A percentile compares a stretch with the other conserved stretches of the same genome.
Conservation (phyloP, 306 rosid genomes). For the Lithocarpus polystachyus region DNA sequence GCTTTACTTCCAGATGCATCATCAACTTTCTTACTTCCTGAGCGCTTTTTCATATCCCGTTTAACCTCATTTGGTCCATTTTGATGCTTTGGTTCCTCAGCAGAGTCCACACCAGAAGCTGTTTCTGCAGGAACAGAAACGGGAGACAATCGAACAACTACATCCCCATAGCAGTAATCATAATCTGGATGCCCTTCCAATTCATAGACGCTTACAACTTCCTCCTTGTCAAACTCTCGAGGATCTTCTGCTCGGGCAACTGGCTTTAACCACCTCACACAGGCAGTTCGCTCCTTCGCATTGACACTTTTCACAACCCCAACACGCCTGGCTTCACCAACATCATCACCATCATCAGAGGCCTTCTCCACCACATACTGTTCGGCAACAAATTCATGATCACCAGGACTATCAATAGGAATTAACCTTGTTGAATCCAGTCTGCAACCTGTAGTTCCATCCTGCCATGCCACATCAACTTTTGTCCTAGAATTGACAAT, state of each 20-base stretch:
- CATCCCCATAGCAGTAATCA: slow-evolving; percentile 96
- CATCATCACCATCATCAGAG: slow-evolving; percentile 65
- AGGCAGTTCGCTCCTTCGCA: slow-evolving; percentile 93
- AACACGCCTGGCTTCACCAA: slow-evolving; percentile 69
- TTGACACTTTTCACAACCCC: slow-evolving; percentile 92
- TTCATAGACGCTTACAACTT: slow-evolving; percentile 92
- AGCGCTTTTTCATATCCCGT: slow-evolving; percentile 24
- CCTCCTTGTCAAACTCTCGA: slow-evolving; percentile 86
- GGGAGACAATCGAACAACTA: slow-evolving; percentile 86
- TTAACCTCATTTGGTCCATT: slow-evolving; percentile 38
- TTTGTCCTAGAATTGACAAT: slow-evolving; percentile 75
- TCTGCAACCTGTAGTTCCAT: slow-evolving; percentile 58
- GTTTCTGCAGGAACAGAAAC: slow-evolving; percentile 52
- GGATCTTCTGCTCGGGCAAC: slow-evolving; percentile 80
- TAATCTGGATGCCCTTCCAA: slow-evolving; percentile 96
- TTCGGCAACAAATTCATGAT: slow-evolving; percentile 96
- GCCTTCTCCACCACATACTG: slow-evolving; percentile 97
- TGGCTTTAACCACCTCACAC: slow-evolving; percentile 86
- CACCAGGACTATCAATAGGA: slow-evolving; percentile 92
- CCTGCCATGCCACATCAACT: slow-evolving; percentile 97
- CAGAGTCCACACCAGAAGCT: slow-evolving; percentile 35
- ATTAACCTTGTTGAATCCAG: slow-evolving; percentile 63
- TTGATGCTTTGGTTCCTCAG: slow-evolving; percentile 47
- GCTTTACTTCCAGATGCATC: slow-evolving; percentile 39
- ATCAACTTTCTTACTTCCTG: slow-evolving; percentile 38